Conservation (phyloP, 345 rosid species). For the Atalantia buxifolia region DNA sequence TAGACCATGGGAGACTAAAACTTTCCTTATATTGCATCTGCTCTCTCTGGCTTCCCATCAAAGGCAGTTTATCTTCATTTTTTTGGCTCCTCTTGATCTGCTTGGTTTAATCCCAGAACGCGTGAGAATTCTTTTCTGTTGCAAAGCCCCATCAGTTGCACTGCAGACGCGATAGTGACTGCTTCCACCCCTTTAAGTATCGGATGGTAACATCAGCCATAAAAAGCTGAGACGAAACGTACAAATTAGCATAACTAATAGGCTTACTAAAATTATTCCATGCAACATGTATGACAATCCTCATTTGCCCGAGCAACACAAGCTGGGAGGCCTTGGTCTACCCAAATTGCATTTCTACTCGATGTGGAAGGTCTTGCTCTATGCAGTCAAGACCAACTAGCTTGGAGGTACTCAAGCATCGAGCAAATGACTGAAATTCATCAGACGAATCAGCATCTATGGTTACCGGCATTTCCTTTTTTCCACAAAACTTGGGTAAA, state of each 20-base stretch:
- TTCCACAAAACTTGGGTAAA: not conserved
- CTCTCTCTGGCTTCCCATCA: not conserved
- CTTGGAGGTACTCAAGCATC: slow-evolving; percentile 1
- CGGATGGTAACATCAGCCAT: slow-evolving; percentile 21
- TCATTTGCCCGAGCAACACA: not conserved
- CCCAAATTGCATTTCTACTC: slow-evolving; percentile 12
- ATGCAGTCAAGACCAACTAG: not conserved
- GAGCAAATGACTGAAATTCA: slow-evolving; percentile 3
- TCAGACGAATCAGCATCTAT: not conserved
- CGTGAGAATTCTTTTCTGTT: not conserved
- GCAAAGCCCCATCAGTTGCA: not conserved
- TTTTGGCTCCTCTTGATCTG: not conserved
- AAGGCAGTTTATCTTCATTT: too few relatives aligned
- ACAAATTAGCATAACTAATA: not conserved
- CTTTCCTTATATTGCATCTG: not conserved
- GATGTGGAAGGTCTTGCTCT: slow-evolving; percentile 10
- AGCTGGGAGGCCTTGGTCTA: slow-evolving; percentile 13
- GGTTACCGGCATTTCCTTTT: not conserved
- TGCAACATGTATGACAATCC: not conserved
- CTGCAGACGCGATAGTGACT: not conserved
- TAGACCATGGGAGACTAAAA: not conserved
- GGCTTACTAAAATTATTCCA: not conserved
- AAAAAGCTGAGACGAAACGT: slow-evolving; percentile 12
- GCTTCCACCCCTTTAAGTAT: slow-evolving; percentile 28
- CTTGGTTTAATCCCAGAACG: not conserved